A percentile compares a stretch with the other conserved stretches of the same genome.
These are phyloP conservation scores for Entophlyctis luteolus DNA, from an alignment of 192 early-diverging fungal species.

Conservation along the genomic window DNA sequence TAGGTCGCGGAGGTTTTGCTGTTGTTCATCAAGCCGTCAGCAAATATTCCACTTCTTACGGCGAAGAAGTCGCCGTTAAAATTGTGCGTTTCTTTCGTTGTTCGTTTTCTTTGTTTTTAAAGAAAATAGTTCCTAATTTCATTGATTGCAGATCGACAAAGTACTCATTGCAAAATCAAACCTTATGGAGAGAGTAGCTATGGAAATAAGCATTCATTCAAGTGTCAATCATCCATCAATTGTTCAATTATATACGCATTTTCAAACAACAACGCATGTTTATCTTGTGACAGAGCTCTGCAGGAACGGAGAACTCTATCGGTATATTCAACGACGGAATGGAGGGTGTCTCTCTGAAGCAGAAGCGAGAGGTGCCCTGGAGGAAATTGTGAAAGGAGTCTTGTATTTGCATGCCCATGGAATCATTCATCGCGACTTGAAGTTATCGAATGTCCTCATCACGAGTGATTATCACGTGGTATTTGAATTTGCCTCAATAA, in stretches of 20 bases:
- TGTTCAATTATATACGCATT: conserved; percentile 60
- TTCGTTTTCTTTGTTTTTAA: not conserved
- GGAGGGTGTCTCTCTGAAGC: conserved; percentile 48
- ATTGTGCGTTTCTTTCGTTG: conserved; percentile 26
- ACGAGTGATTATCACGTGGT: conserved; percentile 48
- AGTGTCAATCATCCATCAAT: conserved; percentile 53
- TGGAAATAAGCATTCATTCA: conserved; percentile 68
- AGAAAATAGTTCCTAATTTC: not conserved
- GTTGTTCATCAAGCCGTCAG: conserved; percentile 43
- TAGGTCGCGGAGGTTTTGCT: conserved; percentile 51
- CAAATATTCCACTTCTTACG: conserved; percentile 23
- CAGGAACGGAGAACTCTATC: conserved; percentile 48
- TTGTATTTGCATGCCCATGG: conserved; percentile 60
- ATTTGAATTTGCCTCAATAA: not conserved
- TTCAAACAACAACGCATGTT: conserved; percentile 63
- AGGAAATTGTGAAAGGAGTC: conserved; percentile 57
- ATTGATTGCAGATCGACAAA: conserved; percentile 46
- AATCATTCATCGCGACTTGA: conserved; percentile 73
- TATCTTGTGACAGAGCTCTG: conserved; percentile 76
- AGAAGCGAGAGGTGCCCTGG: conserved; percentile 53
- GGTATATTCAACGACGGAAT: conserved; percentile 41
- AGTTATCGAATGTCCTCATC: conserved; percentile 70
- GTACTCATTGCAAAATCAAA: conserved; percentile 37
- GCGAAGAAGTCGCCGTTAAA: conserved; percentile 49
- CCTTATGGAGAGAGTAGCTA: conserved; percentile 49